Evolutionary conservation across 108 stramenopile genomes (phyloP), one percentile per base, ranked within the genome.

Genomic region (Heterococcus sp.): DNA sequence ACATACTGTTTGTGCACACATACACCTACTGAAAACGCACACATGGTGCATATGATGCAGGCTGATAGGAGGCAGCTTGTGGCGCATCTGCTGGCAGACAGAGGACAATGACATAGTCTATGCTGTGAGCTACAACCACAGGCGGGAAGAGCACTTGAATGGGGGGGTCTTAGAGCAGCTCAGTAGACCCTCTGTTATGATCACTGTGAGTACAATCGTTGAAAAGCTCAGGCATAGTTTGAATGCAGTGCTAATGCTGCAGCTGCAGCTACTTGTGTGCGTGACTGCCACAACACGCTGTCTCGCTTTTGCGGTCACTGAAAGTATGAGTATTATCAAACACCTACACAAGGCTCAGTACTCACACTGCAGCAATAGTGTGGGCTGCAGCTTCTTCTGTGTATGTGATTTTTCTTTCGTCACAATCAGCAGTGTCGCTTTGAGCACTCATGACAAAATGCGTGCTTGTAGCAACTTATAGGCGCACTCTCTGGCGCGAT

Each of bases 101-200:
- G 81, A 82, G n/a, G 73, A 74, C 72, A 81, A 81, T 38, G 79
- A 81, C 65, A 74, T 82, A 26, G 81, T 82, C 29, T 82, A 82
- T 74, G 73, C 73, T 30, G 73, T 72, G 4, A 72, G 65, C 28
- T 82, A 82, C 73, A 82, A 82, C 73, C 73, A 82, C 68, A 68
- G 73, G 74, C 63, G 21, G 21, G 81, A 82, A 37, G 8, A 28
- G 66, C 66, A 67, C 5, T 28, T 67, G 8, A 28, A 67, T 3
- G 8, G 8, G 31, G 3, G 8, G 3, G 66, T 32, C 66, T 3
- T 67, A 3, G 21, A 67, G 66, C 2, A 2, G 8, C 66, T 67
- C 66, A 28, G 3, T 32, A 2, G 66, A 32, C 46, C 46, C 46
- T 14, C 14, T 58, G 21, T 58, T 21, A 58, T 58, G 46, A 58